Evolutionary conservation across 1,284 basidiomycete species (phyloP), one percentile per base, ranked within the genome.

Genomic region (Blastosporella zonata): DNA sequence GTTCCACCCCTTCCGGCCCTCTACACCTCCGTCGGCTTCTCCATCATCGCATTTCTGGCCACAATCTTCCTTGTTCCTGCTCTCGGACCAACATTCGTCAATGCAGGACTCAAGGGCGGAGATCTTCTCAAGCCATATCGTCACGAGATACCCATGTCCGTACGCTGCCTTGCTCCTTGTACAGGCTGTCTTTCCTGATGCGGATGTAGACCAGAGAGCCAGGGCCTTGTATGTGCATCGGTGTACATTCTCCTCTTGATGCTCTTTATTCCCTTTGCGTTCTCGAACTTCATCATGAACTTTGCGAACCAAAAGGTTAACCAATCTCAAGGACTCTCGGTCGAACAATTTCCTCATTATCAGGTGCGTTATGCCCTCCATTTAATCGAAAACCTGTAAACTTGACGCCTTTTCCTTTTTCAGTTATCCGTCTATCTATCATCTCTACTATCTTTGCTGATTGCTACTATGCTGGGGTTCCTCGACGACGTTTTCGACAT

Each of bases 401-500:
- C 25, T 27, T 9, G 2, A 17, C 29, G 8, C 29, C 29, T 31
- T 13, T 5, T 27, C 10, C 25, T 27, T 5, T n/a, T 25, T 10
- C 21, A 96, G 88, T 77, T 99, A 44, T 83, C 94, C 1, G 83
- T 94, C 1, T 99, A 97, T 67, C 78, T 99, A 13, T 96, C 96
- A 0, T 93, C 93, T 1, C 67, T 99, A 6, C 76, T 99, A 10
- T 94, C 91, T 0, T 76, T 99, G 18, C 71, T 97, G 21, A 91
- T 93, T 21, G 95, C 97, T 0, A 94, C 93, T 0, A 78, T 99
- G 55, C 81, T 99, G 1, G 96, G 97, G 7, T 97, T 99, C 62
- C 74, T 98, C 40, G 97, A 99, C 63, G 97, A 99, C 66, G 81
- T 99, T 1, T 99, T 99, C 60, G 97, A 99, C 65, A 98, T 99